Base-by-base conservation (phyloP, 225 moss, liverwort and hornwort genomes). In the Lunularia cruciata region DNA sequence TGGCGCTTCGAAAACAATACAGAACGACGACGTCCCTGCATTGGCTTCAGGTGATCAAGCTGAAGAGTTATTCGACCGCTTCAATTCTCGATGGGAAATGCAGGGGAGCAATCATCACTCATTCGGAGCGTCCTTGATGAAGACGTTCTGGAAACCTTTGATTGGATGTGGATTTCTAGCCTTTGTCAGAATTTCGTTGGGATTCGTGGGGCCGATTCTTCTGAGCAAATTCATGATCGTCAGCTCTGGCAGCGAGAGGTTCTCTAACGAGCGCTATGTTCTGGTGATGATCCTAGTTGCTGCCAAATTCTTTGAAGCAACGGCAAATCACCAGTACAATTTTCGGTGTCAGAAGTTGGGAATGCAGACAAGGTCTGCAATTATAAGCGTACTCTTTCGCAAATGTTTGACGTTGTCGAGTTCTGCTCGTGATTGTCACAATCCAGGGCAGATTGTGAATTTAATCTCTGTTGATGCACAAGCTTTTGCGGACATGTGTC, bases 401-500 rank as follows among this genome's bases (percentile, higher is more conserved):
- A 90, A 90, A 70, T 78, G 88, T 20, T 64, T 90, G 59, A 69
- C 78, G 18, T 68, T 90, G 32, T 88, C 88, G 40, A 88, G 88
- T 74, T 74, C 76, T 45, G 86, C 83, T 43, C 78, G 86, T 49
- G 85, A 84, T 61, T 83, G 82, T 37, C 86, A 84, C 8, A 86
- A 86, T 22, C 69, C 86, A 13, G 90, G 90, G 43, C 82, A 80
- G 67, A 90, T 90, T 58, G 87, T 85, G 39, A 90, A 94, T 63
- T 63, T 89, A 18, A 87, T 94, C 86, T 86, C 94, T 18, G 84
- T 86, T 9, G 94, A 94, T 72, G 87, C 85, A 0, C 89, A 94
- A 68, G 76, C 76, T 27, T 42, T 91, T 6, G 84, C 81, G 27
- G 87, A 89, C 62, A 68, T 76, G 32, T 47, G 51, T 49, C 72